Evolutionary conservation across 2,329 filamentous ascomycete species (phyloP), one percentile per base, ranked within the genome.

Genomic region (Aspergillus jensenii): DNA sequence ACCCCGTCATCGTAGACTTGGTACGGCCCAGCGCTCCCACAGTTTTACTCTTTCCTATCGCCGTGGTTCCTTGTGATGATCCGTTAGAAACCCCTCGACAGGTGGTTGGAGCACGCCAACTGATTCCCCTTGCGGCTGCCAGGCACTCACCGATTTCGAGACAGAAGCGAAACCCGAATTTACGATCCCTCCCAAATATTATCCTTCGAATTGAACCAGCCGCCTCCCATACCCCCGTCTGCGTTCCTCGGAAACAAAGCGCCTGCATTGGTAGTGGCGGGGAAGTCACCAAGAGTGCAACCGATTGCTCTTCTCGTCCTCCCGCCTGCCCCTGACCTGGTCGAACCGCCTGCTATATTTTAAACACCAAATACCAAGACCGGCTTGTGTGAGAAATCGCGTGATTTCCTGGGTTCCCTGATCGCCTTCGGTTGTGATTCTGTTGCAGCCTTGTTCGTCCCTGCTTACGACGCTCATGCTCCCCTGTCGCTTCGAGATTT

Each of bases 401-500:
- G 21, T 46, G 40, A 33, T 9, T 25, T 47, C 12, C 5, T n/a
- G 15, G 9, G 23, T 37, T 33, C 25, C 17, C 21, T 57, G 9
- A 31, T 49, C 44, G 49, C 47, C 41, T 35, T 33, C 23, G 48
- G 44, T 53, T 47, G 35, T 14, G 44, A 11, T 44, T 25, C 39
- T 9, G 45, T 37, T 47, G 19, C 19, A 54, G 25, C 50, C 45
- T 52, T 56, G 48, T 46, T 23, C 39, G 27, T 37, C 39, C 55
- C 48, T 52, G 41, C 54, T 57, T 45, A 44, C 52, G 48, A 56
- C 55, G 52, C 58, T 47, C 39, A 62, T 62, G 60, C 51, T 56
- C 55, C 58, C 55, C 58, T 56, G 53, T 57, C 40, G 49, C 43
- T 59, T 62, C 50, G 53, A 59, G 49, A 55, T 51, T 58, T 49